Evolutionary conservation across 768 basidiomycete species (phyloP).

Genomic region (Pulveroboletus sp.): DNA sequence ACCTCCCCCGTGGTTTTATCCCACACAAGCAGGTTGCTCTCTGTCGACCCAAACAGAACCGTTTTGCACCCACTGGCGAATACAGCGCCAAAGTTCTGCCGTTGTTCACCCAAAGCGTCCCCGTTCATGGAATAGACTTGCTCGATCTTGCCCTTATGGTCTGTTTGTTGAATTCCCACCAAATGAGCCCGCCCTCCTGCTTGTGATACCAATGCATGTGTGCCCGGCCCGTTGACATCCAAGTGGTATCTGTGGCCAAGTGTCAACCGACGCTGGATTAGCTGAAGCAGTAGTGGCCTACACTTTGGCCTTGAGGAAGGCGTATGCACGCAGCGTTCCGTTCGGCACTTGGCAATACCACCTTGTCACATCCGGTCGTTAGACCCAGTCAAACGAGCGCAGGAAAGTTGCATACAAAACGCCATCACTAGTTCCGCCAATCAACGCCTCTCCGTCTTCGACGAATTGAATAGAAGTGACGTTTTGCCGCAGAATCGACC

Average conservation of each 20-base stretch:
- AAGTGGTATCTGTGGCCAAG: slow-evolving; percentile 43
- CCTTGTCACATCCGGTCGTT: slow-evolving; percentile 29
- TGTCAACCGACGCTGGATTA: slow-evolving; percentile 7
- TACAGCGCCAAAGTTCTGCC: slow-evolving; percentile 42
- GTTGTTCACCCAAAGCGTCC: slow-evolving; percentile 26
- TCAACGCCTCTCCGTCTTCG: slow-evolving; percentile 55
- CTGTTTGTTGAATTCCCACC: slow-evolving; percentile 45
- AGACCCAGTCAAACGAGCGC: slow-evolving; percentile 1
- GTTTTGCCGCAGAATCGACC: slow-evolving; percentile 59
- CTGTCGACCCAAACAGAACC: slow-evolving; percentile 52
- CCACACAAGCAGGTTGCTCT: slow-evolving; percentile 58
- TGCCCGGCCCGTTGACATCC: slow-evolving; percentile 45
- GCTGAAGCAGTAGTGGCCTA: slow-evolving; percentile 27
- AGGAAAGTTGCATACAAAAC: slow-evolving; percentile 45
- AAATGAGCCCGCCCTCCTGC: slow-evolving; percentile 46
- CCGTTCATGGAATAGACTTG: slow-evolving; percentile 46
- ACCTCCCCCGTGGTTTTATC: slow-evolving; percentile 49
- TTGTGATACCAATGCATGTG: slow-evolving; percentile 51
- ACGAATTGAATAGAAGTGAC: slow-evolving; percentile 62
- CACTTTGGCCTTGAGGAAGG: slow-evolving; percentile 58
- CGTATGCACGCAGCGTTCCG: slow-evolving; percentile 56
- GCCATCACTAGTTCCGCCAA: slow-evolving; percentile 69
- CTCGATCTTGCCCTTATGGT: slow-evolving; percentile 49
- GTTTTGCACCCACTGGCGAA: slow-evolving; percentile 51
- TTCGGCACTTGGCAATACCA: slow-evolving; percentile 69